A percentile compares a stretch with the other conserved stretches of the same genome.
Conservation (phyloP, 345 rosid genomes). For the Boechera retrofracta region DNA sequence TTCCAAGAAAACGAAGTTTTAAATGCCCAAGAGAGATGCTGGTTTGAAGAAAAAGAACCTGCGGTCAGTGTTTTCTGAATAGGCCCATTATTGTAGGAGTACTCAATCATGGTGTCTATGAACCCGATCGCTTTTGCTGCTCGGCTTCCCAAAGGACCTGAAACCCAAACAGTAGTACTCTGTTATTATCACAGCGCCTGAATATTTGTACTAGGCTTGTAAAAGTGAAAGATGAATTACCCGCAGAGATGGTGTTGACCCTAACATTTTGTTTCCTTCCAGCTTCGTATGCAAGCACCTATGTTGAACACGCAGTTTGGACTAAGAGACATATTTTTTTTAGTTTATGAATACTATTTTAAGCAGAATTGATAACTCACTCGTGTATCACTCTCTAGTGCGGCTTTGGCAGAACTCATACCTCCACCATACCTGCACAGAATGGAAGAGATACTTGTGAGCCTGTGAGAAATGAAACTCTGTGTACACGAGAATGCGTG, state of each 20-base stretch:
- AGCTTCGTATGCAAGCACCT: conserved; percentile 94
- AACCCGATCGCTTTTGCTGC: conserved; percentile 94
- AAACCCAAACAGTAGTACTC: conserved; percentile 7
- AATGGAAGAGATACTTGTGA: conserved; percentile 15
- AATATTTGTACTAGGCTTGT: background rate
- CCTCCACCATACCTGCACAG: conserved; percentile 92
- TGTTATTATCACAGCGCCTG: background rate
- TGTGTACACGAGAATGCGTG: background rate
- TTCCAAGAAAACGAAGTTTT: background rate
- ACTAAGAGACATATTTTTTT: background rate
- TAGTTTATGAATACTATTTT: background rate
- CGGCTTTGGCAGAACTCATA: conserved; percentile 98
- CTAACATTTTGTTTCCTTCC: conserved; percentile 83
- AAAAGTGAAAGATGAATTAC: conserved; percentile 45
- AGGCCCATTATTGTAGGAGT: conserved; percentile 81
- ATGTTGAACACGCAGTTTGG: conserved; percentile 9
- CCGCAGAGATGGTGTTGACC: conserved; percentile 92
- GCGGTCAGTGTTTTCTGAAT: conserved; percentile 85
- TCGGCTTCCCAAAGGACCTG: conserved; percentile 85
- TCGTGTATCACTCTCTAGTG: conserved; percentile 92
- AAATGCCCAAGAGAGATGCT: background rate
- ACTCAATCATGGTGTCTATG: conserved; percentile 85
- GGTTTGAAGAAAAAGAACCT: conserved; percentile 51
- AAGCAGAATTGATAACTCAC: conserved; percentile 44
- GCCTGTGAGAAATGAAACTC: conserved; percentile 8